Conservation (phyloP, 495 filamentous ascomycete species). For the Penicillium psychrofluorescens region DNA sequence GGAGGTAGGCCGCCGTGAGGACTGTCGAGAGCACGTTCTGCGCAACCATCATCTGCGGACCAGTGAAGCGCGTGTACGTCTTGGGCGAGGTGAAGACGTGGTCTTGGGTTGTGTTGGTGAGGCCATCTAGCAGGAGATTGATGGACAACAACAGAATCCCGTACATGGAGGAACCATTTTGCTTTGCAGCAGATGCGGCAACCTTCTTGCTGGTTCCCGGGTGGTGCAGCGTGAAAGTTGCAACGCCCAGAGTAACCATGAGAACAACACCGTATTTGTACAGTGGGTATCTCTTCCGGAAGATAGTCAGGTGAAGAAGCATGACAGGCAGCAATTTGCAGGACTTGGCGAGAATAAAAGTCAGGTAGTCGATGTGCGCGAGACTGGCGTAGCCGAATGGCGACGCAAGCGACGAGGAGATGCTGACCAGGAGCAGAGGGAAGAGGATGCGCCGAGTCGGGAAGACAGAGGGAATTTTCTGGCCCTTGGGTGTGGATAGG, state of each 20-base stretch:
- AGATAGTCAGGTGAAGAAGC: slow-evolving; percentile 89
- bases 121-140: slow-evolving; percentile 89
- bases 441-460: slow-evolving; percentile 63
- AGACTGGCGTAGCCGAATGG: slow-evolving; percentile 94
- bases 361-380: slow-evolving; percentile 96
- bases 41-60: slow-evolving; percentile 99
- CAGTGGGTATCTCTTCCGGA: slow-evolving; percentile 81
- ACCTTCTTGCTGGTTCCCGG: slow-evolving; percentile 66
- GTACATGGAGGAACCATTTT: slow-evolving; percentile 56
- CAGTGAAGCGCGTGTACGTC: slow-evolving; percentile 64
- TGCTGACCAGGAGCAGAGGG: slow-evolving; percentile 77
- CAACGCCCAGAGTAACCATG: slow-evolving; percentile 84
- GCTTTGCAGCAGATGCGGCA: slow-evolving; percentile 34
- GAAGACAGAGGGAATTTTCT: slow-evolving; percentile 58
- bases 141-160: slow-evolving; percentile 80
- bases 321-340: slow-evolving; percentile 98
- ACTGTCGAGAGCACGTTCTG: slow-evolving; percentile 78
- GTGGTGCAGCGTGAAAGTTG: slow-evolving; percentile 88
- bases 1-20: slow-evolving; percentile 67
- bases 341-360: slow-evolving; percentile 93
- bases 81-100: slow-evolving; percentile 68
- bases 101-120: slow-evolving; percentile 95
- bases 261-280: slow-evolving; percentile 96
- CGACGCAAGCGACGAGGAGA: slow-evolving; percentile 79
- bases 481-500: slow-evolving; percentile 51